Base-by-base conservation (phyloP, 2,329 filamentous ascomycete genomes). In the Penicillium aurantiogriseum region DNA sequence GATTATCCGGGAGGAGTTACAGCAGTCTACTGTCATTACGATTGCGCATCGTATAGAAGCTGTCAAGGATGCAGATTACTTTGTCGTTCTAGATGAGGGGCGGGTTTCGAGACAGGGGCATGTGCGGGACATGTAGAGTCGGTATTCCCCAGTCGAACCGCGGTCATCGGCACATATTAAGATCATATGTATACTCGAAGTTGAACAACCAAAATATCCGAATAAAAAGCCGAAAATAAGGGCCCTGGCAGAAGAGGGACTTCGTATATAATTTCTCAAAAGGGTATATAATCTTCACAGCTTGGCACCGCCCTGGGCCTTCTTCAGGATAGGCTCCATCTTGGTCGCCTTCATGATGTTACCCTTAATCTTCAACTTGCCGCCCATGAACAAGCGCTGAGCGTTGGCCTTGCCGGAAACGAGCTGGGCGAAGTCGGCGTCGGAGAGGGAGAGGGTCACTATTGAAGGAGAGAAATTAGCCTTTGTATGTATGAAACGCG, bases 301-400 rank as follows among this genome's bases (percentile, higher is more conserved):
- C 85, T 96, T 96, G 67, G 90, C 85, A 83, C 91, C 90, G 70
- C 80, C 82, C 81, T 91, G 88, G 38, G 90, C 89, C 83, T 92
- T 94, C 83, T 91, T 92, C 64, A 96, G 80, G 70, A 97, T 89
- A 40, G 91, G 90, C 79, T 97, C 92, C 78, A 97, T 86, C 87
- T 95, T 96, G 59, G 92, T 97, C 38, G 94, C 76, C 85, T 97
- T 97, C 93, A 97, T 97, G 60, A 97, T 87, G 76, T 97, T 92
- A 63, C 94, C 94, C 86, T 92, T 95, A 74, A 97, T 86, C 89
- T 97, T 99, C 73, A 99, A 83, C 84, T 96, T 97, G 70, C 94
- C 94, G n/a, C 85, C 85, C 93, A 99, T 97, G 80, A 97, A 97
- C 63, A 99, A 81, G 68, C 88, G 87, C 83, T 99, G 94, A 56